phyloP scores from a whole-genome alignment of 148 eudicot species.

The Camellia lanceoleosa region DNA sequence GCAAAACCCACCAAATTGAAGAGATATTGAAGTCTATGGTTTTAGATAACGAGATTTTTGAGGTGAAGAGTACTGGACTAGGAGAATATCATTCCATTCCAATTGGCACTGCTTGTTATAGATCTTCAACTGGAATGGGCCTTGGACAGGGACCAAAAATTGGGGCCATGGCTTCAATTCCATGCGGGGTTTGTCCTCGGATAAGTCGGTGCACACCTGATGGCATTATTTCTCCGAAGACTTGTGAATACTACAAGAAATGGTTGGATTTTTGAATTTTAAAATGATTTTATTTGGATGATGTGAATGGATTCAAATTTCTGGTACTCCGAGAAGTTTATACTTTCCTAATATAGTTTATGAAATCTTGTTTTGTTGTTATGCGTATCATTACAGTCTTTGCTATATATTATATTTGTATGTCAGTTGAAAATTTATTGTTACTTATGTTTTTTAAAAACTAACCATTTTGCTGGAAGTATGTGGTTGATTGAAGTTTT shows the following conservation, averaged over 20 bases:
- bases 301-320: not conserved
- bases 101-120: slow-evolving; percentile 50
- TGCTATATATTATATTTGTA: not conserved
- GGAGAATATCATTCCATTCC: slow-evolving; percentile 61
- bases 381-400: not conserved
- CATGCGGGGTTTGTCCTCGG: slow-evolving; percentile 74
- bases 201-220: slow-evolving; percentile 59
- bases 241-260: slow-evolving; percentile 58
- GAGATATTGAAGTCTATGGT: slow-evolving; percentile 54
- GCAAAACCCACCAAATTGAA: slow-evolving; percentile 35
- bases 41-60: slow-evolving; percentile 52
- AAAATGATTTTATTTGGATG: not conserved
- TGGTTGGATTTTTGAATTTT: slow-evolving; percentile 51
- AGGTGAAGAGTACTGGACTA: slow-evolving; percentile 64
- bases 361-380: not conserved
- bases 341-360: not conserved
- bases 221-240: slow-evolving; percentile 64
- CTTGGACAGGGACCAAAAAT: slow-evolving; percentile 18
- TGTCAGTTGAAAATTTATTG: not conserved
- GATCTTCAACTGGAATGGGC: slow-evolving; percentile 25
- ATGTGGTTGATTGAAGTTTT: too few species aligned
- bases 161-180: slow-evolving; percentile 61
- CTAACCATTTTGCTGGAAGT: too few species aligned
- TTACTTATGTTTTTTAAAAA: too few species aligned
- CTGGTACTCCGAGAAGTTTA: not conserved